Evolutionary conservation across 371 early-diverging fungal genomes (phyloP), one percentile per base, ranked within the genome.

Genomic region (Rhizopus microsporus): DNA sequence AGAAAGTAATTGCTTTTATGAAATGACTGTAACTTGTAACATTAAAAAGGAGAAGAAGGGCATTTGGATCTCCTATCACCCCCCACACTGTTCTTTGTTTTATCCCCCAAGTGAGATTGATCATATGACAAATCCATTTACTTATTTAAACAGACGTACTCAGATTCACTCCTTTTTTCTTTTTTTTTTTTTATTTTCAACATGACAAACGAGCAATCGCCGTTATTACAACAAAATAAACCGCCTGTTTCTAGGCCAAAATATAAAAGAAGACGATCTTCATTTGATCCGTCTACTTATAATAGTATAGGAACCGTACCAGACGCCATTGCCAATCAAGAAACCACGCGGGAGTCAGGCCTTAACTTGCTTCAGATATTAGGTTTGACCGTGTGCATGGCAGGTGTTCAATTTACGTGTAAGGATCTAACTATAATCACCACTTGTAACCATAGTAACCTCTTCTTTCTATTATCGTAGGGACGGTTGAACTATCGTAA

Each of bases 341-440:
- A 57, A 47, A 46, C 50, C 7, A 30, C 59, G 10, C 62, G 39
- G 48, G 63, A 62, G 45, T 47, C 68, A 39, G 68, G 68, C 7
- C 46, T 68, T n/a, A 54, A 34, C 33, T 40, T 71, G 12, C 37
- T 57, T 16, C 51, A 71, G 39, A 57, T 71, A 31, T 45, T 66
- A 10, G 48, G 52, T 1, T 33, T 80, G 32, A 81, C 84, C 3
- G 40, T 78, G 3, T 81, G 81, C 58, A 80, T 83, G 81, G 73
- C 75, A 10, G 83, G 83, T 8, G 76, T 81, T 6, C 83, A 83
- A 50, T 83, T 83, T 63, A 81, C 82, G 35, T 83, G 84, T 80
- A 71, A 74, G 72, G 68, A n/a, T 1, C 10, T 3, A 43, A 2
- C 3, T 3, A 43, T n/a, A 12, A 43, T 0, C 3, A 17, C 44